Evolutionary conservation across 106 monocot genomes (phyloP), one percentile per base, ranked within the genome.

Genomic region (Ottelia alismoides): DNA sequence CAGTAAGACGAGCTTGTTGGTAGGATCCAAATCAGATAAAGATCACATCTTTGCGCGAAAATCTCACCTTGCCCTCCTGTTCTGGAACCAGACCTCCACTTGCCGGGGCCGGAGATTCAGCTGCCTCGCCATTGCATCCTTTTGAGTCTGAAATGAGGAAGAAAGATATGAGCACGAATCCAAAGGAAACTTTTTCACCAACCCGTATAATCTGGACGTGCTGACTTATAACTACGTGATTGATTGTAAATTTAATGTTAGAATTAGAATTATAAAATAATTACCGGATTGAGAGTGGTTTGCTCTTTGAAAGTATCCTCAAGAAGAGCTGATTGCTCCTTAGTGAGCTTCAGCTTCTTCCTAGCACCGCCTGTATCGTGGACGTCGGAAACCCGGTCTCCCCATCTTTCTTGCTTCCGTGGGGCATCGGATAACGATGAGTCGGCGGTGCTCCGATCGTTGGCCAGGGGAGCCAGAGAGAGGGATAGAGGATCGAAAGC

Each of bases 81-180:
- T 76, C 48, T 76, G 76, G 30, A 76, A 76, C 76, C 76, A 76
- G 0, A 76, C 76, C 28, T 76, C 76, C 21, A 76, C 76, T 62
- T 76, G 76, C 6, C 76, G 44, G 6, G 76, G 70, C 24, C 62
- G 56, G 27, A 76, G 70, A 45, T 66, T 62, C 76, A 76, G 62
- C 14, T 70, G 65, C 56, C 56, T 70, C 6, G 76, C 76, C 45
- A 76, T 35, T 1, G 70, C 56, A 52, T 65, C 45, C 45, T 76
- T 76, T 51, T 76, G 76, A 19, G 63, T 75, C 74, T 75, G 57
- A 22, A n/a, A 49, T 19, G 9, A 20, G 23, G 27, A 60, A 25
- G 23, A 26, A 53, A 1, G 55, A 30, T 35, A 49, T 17, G 22
- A 35, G 28, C 46, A 25, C 53, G 2, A 14, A 32, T 40, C 5